Evolutionary conservation across 352 stramenopile species (phyloP).

Genomic region (Globisporangium nunn): DNA sequence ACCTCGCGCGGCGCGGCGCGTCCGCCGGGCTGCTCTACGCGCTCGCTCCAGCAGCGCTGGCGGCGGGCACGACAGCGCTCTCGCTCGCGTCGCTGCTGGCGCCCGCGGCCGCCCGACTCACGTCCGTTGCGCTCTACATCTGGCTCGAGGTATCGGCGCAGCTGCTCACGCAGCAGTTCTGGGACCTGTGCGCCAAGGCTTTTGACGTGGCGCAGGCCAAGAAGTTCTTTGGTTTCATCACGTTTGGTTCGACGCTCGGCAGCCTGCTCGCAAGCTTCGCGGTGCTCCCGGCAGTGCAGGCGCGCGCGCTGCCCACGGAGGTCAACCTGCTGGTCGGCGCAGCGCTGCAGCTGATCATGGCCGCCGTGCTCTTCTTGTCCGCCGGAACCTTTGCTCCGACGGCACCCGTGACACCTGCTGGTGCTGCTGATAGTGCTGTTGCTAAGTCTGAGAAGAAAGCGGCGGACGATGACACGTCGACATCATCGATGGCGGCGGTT

Average conservation of each 20-base stretch:
- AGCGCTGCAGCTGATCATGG: conserved; percentile 48
- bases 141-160: conserved; percentile 74
- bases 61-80: conserved; percentile 31
- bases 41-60: conserved; percentile 33
- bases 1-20: conserved; percentile 17
- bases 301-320: conserved; percentile 49
- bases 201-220: conserved; percentile 82
- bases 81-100: conserved; percentile 39
- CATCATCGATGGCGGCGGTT: conserved; percentile 27
- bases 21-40: conserved; percentile 46
- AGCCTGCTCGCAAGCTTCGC: conserved; percentile 71
- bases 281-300: conserved; percentile 50
- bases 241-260: conserved; percentile 75
- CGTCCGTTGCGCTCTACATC: conserved; percentile 68
- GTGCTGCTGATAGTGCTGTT: background rate
- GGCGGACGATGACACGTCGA: background rate
- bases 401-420: background rate
- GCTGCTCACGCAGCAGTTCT: conserved; percentile 81
- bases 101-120: conserved; percentile 29
- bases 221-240: conserved; percentile 85
- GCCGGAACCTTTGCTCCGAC: conserved; percentile 33
- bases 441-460: conserved; percentile 9
- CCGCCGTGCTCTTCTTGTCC: conserved; percentile 43
- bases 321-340: conserved; percentile 61
- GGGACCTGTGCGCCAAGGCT: conserved; percentile 74